Evolutionary conservation across 495 filamentous ascomycete genomes (phyloP).

Genomic region (Trichoderma orchidacearum): DNA sequence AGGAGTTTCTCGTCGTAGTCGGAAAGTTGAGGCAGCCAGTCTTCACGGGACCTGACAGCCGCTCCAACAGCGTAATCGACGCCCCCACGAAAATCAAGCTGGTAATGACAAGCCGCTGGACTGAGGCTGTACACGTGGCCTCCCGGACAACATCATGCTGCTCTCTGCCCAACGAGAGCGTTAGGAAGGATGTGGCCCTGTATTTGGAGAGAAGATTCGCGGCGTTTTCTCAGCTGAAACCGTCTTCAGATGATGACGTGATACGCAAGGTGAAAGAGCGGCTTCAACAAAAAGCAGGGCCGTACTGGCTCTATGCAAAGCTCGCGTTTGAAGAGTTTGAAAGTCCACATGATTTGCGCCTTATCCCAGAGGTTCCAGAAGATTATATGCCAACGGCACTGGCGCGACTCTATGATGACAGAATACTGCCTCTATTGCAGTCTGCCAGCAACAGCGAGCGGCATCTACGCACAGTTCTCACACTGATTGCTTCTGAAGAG

Average conservation of each 20-base stretch:
- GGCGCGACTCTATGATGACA: not conserved
- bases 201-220: not conserved
- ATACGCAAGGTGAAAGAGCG: not conserved
- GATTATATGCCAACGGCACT: not conserved
- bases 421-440: not conserved
- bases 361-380: not conserved
- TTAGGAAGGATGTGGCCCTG: not conserved
- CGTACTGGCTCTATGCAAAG: not conserved
- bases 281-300: not conserved
- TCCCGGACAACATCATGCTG: not conserved
- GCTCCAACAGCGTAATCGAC: not conserved
- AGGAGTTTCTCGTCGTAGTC: not conserved
- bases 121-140: not conserved
- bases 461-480: not conserved
- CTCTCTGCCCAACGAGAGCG: not conserved
- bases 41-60: not conserved
- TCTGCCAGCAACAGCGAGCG: not conserved
- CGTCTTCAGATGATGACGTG: not conserved
- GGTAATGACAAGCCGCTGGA: not conserved
- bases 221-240: not conserved
- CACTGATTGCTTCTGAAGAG: not conserved
- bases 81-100: not conserved
- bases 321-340: not conserved
- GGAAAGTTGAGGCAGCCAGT: not conserved
- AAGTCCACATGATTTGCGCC: too few relatives aligned